A percentile compares a stretch with the other conserved stretches of the same genome.
Evolutionary conservation across 2,329 filamentous ascomycete genomes (phyloP).

Genomic region (Corinectria fuckeliana): DNA sequence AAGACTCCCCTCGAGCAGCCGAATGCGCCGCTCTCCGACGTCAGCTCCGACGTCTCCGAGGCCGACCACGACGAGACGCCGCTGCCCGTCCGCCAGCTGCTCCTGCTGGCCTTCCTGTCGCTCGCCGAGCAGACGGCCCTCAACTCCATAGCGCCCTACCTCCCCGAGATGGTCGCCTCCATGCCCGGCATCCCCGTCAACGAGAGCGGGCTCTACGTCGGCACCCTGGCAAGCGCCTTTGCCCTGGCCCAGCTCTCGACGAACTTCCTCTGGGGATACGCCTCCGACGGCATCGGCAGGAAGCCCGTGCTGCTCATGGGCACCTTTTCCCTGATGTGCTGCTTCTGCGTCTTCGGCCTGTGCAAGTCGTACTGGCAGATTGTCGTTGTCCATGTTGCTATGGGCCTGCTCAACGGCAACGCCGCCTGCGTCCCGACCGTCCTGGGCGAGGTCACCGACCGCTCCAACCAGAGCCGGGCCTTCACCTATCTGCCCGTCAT

Average conservation of each 20-base stretch:
- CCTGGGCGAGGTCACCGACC: conserved; percentile 91
- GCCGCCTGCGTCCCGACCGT: conserved; percentile 93
- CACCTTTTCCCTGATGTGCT: conserved; percentile 80
- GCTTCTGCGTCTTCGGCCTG: conserved; percentile 88
- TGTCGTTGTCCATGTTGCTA: conserved; percentile 82
- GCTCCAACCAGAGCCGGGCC: conserved; percentile 89
- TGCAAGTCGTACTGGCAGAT: conserved; percentile 84
- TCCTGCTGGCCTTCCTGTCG: conserved; percentile 84
- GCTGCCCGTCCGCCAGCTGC: conserved; percentile 81
- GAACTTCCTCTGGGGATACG: conserved; percentile 71
- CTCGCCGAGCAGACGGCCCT: conserved; percentile 94
- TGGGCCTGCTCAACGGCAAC: conserved; percentile 95
- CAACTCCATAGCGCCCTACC: conserved; percentile 94
- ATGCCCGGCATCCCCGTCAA: conserved; percentile 79
- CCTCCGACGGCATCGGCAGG: conserved; percentile 70
- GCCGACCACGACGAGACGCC: conserved; percentile 68
- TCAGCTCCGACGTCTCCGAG: conserved; percentile 38
- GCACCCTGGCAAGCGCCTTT: conserved; percentile 87
- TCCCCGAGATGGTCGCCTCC: conserved; percentile 87
- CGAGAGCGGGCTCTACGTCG: conserved; percentile 86
- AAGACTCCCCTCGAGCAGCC: conserved; percentile 64
- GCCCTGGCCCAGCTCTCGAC: conserved; percentile 91
- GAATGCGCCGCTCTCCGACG: conserved; percentile 36
- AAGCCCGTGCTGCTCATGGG: conserved; percentile 80
- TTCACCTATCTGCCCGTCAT: conserved; percentile 95